Evolutionary conservation across 2,329 filamentous ascomycete genomes (phyloP).

Genomic region (Trematosphaeria pertusa): DNA sequence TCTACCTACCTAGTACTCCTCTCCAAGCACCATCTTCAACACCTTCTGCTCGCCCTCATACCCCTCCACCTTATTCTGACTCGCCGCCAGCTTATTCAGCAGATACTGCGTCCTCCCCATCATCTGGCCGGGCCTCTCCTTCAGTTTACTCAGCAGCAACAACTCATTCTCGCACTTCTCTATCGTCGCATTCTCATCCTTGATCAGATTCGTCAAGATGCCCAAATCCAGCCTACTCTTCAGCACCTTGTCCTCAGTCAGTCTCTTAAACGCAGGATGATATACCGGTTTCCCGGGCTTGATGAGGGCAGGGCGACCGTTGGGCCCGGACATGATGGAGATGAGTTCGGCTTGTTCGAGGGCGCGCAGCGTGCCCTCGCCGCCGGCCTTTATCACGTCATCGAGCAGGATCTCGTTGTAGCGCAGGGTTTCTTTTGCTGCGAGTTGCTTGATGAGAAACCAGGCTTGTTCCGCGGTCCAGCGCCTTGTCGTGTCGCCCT

Average conservation of each 20-base stretch:
- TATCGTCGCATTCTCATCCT: conserved; percentile 75
- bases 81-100: conserved; percentile 72
- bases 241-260: conserved; percentile 76
- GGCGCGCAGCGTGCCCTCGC: conserved; percentile 77
- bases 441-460: conserved; percentile 82
- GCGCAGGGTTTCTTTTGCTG: conserved; percentile 70
- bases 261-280: conserved; percentile 76
- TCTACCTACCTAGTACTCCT: conserved; percentile 50
- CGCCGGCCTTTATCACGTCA: conserved; percentile 74
- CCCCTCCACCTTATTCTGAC: conserved; percentile 75
- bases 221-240: conserved; percentile 72
- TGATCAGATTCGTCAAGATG: conserved; percentile 71
- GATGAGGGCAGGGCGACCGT: conserved; percentile 80
- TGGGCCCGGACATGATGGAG: conserved; percentile 70
- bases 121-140: conserved; percentile 73
- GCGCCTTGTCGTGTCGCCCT: conserved; percentile 59
- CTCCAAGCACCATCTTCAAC: conserved; percentile 74
- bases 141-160: conserved; percentile 71
- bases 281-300: conserved; percentile 86
- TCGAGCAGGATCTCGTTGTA: conserved; percentile 88
- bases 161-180: conserved; percentile 83
- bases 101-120: conserved; percentile 73
- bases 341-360: conserved; percentile 89
- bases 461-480: conserved; percentile 91
- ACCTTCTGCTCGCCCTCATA: conserved; percentile 75